Percentiles rank a stretch among this genome's conserved stretches.
These are phyloP conservation scores for Trichocladium antarcticum DNA, from an alignment of 495 filamentous ascomycete species.

Conservation along the genomic window DNA sequence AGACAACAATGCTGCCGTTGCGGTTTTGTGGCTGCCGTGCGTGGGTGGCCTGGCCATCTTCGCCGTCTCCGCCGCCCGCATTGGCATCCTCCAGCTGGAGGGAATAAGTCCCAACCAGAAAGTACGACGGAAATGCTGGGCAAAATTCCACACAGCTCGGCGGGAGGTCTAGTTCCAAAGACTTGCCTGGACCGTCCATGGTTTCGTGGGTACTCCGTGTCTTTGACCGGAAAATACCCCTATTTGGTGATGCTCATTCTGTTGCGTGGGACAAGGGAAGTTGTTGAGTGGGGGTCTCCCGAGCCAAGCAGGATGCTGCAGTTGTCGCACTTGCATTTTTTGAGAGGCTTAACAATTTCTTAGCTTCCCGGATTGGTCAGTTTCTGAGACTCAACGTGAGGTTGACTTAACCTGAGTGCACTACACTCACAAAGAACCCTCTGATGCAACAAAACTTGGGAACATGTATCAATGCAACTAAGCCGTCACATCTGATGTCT, in stretches of 20 bases:
- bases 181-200: conserved; percentile 9
- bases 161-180: conserved; percentile 46
- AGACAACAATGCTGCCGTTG: conserved; percentile 62
- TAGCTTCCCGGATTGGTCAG: conserved; percentile 8
- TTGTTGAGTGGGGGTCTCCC: not conserved
- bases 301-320: not conserved
- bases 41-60: conserved; percentile 15
- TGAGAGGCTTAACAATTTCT: not conserved
- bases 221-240: no score
- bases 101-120: conserved; percentile 80
- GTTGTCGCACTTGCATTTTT: conserved; percentile 5
- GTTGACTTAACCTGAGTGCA: no score
- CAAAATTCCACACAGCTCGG: conserved; percentile 83
- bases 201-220: no score
- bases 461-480: no score
- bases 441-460: no score
- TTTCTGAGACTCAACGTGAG: no score
- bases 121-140: conserved; percentile 49
- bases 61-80: conserved; percentile 16
- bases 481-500: no score
- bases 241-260: no score
- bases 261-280: not conserved
- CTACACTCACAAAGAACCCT: no score
- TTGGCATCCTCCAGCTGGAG: conserved; percentile 43
- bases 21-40: conserved; percentile 43